These are phyloP conservation scores for Lasiodiplodia hormozganensis DNA, from an alignment of 2,329 filamentous ascomycete genomes.

Conservation along the genomic window DNA sequence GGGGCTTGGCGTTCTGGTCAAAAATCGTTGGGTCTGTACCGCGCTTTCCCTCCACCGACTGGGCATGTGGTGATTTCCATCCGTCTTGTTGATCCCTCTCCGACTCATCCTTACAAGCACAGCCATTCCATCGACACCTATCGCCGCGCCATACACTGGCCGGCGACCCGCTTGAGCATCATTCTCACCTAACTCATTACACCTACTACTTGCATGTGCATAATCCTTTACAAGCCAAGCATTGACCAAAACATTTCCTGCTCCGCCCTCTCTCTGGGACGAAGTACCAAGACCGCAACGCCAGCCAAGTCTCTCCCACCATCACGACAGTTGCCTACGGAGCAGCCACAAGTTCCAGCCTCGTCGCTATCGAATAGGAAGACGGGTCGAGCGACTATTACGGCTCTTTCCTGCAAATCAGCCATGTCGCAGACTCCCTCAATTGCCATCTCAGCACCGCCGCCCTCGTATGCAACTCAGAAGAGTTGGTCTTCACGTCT, in stretches of 20 bases:
- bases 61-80: neutral
- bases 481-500: neutral
- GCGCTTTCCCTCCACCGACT: neutral
- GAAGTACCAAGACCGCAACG: neutral
- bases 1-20: slow-evolving; percentile 9
- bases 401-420: neutral
- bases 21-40: neutral
- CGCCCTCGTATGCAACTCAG: neutral
- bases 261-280: neutral
- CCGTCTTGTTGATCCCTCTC: neutral
- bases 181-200: neutral
- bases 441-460: neutral
- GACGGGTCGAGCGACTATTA: too few relatives aligned
- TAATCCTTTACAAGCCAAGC: slow-evolving; percentile 3
- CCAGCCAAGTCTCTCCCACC: neutral
- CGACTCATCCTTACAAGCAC: neutral
- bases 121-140: neutral
- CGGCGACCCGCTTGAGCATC: neutral
- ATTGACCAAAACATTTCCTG: neutral
- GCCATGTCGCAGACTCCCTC: neutral
- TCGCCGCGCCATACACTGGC: neutral
- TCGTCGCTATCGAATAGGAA: neutral
- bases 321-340: neutral
- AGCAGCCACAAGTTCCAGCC: neutral
- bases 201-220: neutral